Base-by-base conservation (phyloP, 805 yeast species). In the Metschnikowia amazonensis region DNA sequence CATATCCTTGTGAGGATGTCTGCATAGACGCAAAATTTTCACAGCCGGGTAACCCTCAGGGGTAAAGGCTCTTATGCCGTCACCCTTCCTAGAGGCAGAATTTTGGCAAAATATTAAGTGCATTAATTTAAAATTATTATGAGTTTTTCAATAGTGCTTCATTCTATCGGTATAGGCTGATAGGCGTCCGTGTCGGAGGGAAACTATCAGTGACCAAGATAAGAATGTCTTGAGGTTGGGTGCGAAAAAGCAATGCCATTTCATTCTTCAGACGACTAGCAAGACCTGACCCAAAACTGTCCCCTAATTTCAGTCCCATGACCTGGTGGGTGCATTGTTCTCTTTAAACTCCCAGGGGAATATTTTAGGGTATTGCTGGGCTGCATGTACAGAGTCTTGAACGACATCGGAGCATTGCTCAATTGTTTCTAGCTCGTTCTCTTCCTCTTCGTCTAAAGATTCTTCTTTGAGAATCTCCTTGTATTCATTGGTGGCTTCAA, bases 311-410 rank as follows among this genome's bases (percentile, higher is more conserved):
- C 24, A 57, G 33, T 61, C 60, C 53, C 65, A 66, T 3, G 52
- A 48, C 41, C 71, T 49, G 44, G 60, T 66, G 7, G 67, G 54
- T n/a, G 44, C 46, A 14, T 18, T 32, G 20, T 41, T 42, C 9
- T 47, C 48, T 36, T 56, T 58, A 45, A 53, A 60, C 50, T 67
- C 73, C 73, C 73, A 67, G 2, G 72, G 72, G 50, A 67, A 67
- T n/a, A 67, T 39, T 38, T 58, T 59, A 5, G 60, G 60, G 23
- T 29, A n/a, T 30, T 14, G 33, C 33, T 9, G 10, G 33, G 20
- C 5, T 13, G 16, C 31, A 13, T 13, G 14, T 11, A 4, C 35
- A 5, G 35, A 13, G 13, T 7, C 21, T n/a, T 20, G 16, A 10
- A 20, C 5, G 36, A 25, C 27, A 1, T 8, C 5, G 11, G 27